phyloP scores from a whole-genome alignment of 371 early-diverging fungal genomes.

The Mucor racemosus region DNA sequence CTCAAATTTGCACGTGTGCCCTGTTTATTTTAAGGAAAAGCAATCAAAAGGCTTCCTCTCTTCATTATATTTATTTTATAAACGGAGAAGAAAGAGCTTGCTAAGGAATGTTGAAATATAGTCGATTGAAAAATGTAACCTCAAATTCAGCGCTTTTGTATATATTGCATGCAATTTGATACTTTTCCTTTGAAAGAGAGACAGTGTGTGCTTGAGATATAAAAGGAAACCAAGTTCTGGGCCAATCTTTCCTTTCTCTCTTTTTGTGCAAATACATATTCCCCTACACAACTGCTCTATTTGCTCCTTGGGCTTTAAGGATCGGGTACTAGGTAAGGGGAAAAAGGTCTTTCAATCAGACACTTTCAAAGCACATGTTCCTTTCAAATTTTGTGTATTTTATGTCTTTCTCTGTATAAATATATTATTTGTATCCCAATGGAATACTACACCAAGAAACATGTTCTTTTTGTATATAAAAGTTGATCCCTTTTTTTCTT shows the following conservation, averaged over 20 bases:
- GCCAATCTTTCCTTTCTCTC: conserved; percentile 2
- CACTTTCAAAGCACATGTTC: conserved; percentile 11
- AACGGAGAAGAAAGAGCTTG: neutral
- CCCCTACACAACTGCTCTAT: neutral
- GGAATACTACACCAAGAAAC: neutral
- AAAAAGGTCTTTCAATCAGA: conserved; percentile 10
- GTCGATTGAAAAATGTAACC: conserved; percentile 10
- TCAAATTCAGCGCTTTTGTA: conserved; percentile 4
- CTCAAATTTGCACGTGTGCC: neutral
- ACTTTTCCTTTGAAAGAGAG: neutral
- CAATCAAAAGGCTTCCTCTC: neutral
- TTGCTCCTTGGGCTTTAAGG: conserved; percentile 8
- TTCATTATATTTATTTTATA: neutral
- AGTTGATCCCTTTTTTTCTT: conserved; percentile 11
- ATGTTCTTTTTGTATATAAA: conserved; percentile 12
- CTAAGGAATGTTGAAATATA: neutral
- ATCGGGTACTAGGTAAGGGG: conserved; percentile 21
- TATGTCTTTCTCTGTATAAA: neutral
- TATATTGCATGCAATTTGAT: conserved; percentile 4
- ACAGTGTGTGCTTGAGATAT: neutral
- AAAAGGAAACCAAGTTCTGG: conserved; percentile 11
- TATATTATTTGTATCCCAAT: conserved; percentile 8
- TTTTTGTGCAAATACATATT: conserved; percentile 3
- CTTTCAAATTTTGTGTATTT: conserved; percentile 8
- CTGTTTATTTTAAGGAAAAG: neutral